These are phyloP conservation scores for Candida yuanshanica DNA, from an alignment of 805 yeast species.

Conservation along the genomic window DNA sequence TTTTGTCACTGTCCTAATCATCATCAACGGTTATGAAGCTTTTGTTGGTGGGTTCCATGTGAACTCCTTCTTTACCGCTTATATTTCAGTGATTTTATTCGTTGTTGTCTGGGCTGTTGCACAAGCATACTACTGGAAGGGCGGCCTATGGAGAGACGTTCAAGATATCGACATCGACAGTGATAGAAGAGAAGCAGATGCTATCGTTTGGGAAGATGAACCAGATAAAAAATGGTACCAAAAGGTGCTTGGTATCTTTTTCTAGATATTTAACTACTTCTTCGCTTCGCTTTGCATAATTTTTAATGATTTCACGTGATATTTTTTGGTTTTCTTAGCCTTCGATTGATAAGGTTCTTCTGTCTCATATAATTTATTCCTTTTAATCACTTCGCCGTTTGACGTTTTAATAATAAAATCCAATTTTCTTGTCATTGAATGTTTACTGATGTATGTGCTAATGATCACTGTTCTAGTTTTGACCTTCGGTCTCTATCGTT, in stretches of 20 bases:
- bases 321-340: too few species aligned
- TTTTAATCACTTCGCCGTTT: too few species aligned
- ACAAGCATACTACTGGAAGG: constrained; percentile 43
- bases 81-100: constrained; percentile 62
- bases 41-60: constrained; percentile 51
- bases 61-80: constrained; percentile 59
- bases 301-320: background rate
- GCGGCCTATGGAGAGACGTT: constrained; percentile 37
- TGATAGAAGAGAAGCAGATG: constrained; percentile 60
- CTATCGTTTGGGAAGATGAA: constrained; percentile 51
- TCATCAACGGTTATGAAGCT: constrained; percentile 67
- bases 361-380: too few species aligned
- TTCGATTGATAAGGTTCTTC: too few species aligned
- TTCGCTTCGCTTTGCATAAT: too few species aligned
- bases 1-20: constrained; percentile 48
- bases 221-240: background rate
- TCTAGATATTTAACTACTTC: background rate
- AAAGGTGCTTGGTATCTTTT: background rate
- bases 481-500: too few species aligned
- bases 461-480: too few species aligned
- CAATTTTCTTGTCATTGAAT: too few species aligned
- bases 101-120: constrained; percentile 47
- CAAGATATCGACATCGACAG: constrained; percentile 67
- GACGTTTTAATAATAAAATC: too few species aligned
- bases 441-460: too few species aligned